A percentile compares a stretch with the other conserved stretches of the same genome.
phyloP scores from a whole-genome alignment of 2,329 filamentous ascomycete species.

The Colletotrichum tropicale region DNA sequence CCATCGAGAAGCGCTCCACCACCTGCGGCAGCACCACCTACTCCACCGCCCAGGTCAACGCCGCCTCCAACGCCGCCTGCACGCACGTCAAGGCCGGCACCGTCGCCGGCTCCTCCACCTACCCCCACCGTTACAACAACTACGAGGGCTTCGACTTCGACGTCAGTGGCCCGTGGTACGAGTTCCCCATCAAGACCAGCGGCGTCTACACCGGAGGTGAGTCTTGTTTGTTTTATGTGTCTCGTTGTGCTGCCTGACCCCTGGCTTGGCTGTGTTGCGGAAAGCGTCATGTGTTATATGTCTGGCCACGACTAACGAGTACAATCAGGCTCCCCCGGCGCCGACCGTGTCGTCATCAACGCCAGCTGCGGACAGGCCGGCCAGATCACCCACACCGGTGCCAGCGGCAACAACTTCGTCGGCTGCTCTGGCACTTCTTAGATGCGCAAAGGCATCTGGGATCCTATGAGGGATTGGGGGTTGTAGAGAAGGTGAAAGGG shows the following conservation, averaged over 20 bases:
- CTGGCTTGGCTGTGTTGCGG: not conserved
- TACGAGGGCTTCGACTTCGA: slow-evolving; percentile 66
- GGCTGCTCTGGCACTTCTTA: slow-evolving; percentile 30
- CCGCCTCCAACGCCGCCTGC: slow-evolving; percentile 58
- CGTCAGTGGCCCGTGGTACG: slow-evolving; percentile 63
- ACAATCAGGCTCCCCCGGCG: slow-evolving; percentile 60
- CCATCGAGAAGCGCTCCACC: slow-evolving; percentile 36
- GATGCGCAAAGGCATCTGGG: not conserved
- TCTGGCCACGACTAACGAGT: not conserved
- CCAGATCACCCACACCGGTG: slow-evolving; percentile 74
- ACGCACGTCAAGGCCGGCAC: slow-evolving; percentile 47
- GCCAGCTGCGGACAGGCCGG: slow-evolving; percentile 61
- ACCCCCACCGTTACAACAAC: slow-evolving; percentile 68
- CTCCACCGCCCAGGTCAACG: slow-evolving; percentile 50
- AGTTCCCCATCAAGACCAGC: slow-evolving; percentile 65
- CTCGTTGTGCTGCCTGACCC: not conserved
- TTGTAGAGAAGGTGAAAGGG: not conserved
- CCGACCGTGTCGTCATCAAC: slow-evolving; percentile 72
- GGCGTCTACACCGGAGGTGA: slow-evolving; percentile 62
- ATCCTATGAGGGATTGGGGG: not conserved
- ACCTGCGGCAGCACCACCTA: slow-evolving; percentile 62
- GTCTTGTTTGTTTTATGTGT: slow-evolving; percentile 21
- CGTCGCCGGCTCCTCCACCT: slow-evolving; percentile 39
- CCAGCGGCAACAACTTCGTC: slow-evolving; percentile 71
- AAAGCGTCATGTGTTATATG: not conserved